Evolutionary conservation across 2,329 filamentous ascomycete species (phyloP), one percentile per base, ranked within the genome.

Genomic region (Dichotomopilus funicola): DNA sequence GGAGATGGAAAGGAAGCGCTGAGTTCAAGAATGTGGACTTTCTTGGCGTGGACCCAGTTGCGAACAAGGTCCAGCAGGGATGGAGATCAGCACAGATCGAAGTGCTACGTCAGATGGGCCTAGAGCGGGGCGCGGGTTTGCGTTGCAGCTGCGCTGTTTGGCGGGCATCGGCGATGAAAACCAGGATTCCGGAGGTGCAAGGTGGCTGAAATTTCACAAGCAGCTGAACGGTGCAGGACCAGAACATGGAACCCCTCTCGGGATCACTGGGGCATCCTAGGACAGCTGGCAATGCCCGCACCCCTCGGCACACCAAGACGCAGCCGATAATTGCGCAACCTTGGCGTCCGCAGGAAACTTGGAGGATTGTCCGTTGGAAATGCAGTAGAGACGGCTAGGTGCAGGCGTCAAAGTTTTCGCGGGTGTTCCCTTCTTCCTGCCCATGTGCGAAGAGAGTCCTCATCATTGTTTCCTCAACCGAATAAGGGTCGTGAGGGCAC

Each of bases 61-160:
- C 37, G 36, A 19, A 35, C 41, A 35, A 40, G 36, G 49, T 37
- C 44, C 52, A 54, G 49, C 55, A 53, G 55, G 57, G 54, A 55
- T 51, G 53, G 51, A 36, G 56, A 59, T 59, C 54, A 56, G 49
- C 57, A 50, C 35, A 45, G 55, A 61, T 57, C 56, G 53, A 52
- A 48, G 54, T 49, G 59, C 61, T 60, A 63, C 61, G 59, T 63
- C 61, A 63, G 59, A 58, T 56, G 41, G 43, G 19, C 43, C 52
- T 45, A 44, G 34, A 27, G 46, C 47, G 47, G 58, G 54, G 54
- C 40, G 42, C 46, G 51, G 49, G 38, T 33, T 19, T n/a, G 34
- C 31, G 46, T 31, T 53, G 19, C 48, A 58, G 49, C 51, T 53
- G 57, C 31, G 45, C 11, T 12, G 43, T 46, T 34, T 3, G 10